Evolutionary conservation across 148 eudicot genomes (phyloP).

Genomic region (Rhododendron ferrugineum): DNA sequence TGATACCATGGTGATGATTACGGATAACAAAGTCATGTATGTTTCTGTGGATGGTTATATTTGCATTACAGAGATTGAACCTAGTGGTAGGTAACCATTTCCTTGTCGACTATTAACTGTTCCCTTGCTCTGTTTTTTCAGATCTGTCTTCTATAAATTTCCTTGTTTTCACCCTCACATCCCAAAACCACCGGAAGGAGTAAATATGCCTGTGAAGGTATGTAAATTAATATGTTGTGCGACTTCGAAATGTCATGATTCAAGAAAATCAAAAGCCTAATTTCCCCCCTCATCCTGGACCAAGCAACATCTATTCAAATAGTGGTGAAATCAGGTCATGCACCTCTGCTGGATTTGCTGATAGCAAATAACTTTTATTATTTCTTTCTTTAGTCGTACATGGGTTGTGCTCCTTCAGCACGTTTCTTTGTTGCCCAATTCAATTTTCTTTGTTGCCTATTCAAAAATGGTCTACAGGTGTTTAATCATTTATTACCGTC

Average conservation of each 20-base stretch:
- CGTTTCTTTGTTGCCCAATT: neutral
- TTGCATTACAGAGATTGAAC: neutral
- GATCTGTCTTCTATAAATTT: slow-evolving; percentile 24
- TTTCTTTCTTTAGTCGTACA: neutral
- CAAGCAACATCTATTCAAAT: neutral
- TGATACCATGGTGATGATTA: slow-evolving; percentile 18
- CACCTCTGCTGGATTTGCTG: neutral
- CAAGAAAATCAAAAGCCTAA: slow-evolving; percentile 2
- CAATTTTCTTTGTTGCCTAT: neutral
- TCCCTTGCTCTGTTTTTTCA: slow-evolving; percentile 10
- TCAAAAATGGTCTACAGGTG: neutral
- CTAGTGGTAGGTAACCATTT: neutral
- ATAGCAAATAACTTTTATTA: neutral
- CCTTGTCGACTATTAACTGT: neutral
- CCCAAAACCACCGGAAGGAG: slow-evolving; percentile 22
- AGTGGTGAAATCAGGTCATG: neutral
- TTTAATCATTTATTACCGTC: neutral
- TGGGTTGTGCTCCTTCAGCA: neutral
- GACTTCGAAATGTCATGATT: neutral
- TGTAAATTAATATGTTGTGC: neutral
- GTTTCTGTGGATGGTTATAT: slow-evolving; percentile 13
- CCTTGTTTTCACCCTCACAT: slow-evolving; percentile 31
- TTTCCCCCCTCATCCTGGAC: neutral
- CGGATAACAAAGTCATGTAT: slow-evolving; percentile 26
- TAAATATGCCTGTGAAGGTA: slow-evolving; percentile 21